These are phyloP conservation scores for Agrocybe pediades DNA, from an alignment of 768 basidiomycete genomes.

Conservation along the genomic window DNA sequence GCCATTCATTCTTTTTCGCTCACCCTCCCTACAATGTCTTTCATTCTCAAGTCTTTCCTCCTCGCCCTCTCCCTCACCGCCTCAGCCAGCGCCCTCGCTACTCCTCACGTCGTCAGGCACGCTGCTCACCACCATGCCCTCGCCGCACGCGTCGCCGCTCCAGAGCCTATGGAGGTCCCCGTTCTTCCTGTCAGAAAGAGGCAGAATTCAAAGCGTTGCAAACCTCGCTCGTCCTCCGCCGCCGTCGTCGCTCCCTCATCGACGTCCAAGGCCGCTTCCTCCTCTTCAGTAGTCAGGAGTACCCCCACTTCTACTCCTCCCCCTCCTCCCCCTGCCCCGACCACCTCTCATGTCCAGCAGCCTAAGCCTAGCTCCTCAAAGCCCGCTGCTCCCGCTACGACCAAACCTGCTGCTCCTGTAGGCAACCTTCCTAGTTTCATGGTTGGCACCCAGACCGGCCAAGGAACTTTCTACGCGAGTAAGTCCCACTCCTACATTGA, in stretches of 20 bases:
- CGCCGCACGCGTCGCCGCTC: conserved; percentile 43
- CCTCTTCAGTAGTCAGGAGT: conserved; percentile 14
- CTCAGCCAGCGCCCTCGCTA: conserved; percentile 37
- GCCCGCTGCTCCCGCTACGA: conserved; percentile 13
- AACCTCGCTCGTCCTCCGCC: conserved; percentile 31
- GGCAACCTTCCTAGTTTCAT: conserved; percentile 41
- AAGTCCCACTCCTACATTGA: too few relatives aligned
- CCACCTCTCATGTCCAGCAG: conserved; percentile 9
- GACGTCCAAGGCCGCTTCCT: conserved; percentile 4
- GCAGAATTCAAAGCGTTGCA: conserved; percentile 36
- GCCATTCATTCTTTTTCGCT: conserved; percentile 10
- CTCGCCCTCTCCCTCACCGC: conserved; percentile 45
- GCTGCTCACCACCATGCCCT: conserved; percentile 42
- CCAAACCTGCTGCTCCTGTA: conserved; percentile 15
- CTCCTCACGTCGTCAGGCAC: conserved; percentile 39
- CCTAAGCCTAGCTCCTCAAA: background rate
- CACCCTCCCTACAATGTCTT: conserved; percentile 35
- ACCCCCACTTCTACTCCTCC: conserved; percentile 22
- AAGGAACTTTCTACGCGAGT: conserved; percentile 59
- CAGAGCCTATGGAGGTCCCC: conserved; percentile 26
- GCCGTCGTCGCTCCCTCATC: conserved; percentile 14
- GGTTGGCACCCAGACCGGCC: conserved; percentile 49
- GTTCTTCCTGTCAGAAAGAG: conserved; percentile 27
- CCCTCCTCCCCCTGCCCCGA: conserved; percentile 16
- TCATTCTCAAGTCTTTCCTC: conserved; percentile 39